Base-by-base conservation (phyloP, 805 yeast genomes). In the Metschnikowia colocasiae region DNA sequence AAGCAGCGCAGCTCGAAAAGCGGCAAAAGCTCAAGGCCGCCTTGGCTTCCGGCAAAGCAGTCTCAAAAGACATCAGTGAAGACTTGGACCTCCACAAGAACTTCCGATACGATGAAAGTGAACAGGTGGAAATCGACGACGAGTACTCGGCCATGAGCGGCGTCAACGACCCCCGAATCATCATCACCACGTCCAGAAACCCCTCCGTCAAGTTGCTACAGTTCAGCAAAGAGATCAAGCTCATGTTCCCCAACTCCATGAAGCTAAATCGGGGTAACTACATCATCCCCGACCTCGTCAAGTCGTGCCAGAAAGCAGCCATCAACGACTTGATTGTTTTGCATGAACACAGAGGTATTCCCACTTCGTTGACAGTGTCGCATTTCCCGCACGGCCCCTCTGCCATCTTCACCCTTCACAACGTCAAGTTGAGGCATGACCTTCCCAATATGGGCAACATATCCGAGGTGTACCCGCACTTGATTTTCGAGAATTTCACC, bases 321-420 rank as follows among this genome's bases (percentile, higher is more conserved):
- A 81, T 92, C 8, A 84, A 94, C 1, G 99, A 94, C 64, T 69
- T 94, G 56, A 73, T 94, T 20, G 77, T 94, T 3, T 69, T 94
- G 19, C 98, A 94, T 64, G 99, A 94, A 64, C 99, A 94, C 68
- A 79, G 99, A 68, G 99, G 99, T 79, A 92, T 88, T 0, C 99
- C 99, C 44, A 91, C 97, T 0, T 87, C 97, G 1, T 60, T 94
- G 50, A 92, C 98, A 1, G 71, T 94, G 23, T 84, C 94, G 29
- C 99, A 94, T 73, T 87, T 94, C 65, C 99, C 99, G 3, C 96
- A 94, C 63, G 99, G 99, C 0, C 99, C 99, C 16, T 87, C 97
- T 2, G 95, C 94, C 29, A 84, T 87, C 39, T 94, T 94, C 74
- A 87, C 97, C 9, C 72, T 94, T 48, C 98, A 94, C 68, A 94